Evolutionary conservation across 73 alveolate species (phyloP), one percentile per base, ranked within the genome.

Genomic region (Paramecium biaurelia): DNA sequence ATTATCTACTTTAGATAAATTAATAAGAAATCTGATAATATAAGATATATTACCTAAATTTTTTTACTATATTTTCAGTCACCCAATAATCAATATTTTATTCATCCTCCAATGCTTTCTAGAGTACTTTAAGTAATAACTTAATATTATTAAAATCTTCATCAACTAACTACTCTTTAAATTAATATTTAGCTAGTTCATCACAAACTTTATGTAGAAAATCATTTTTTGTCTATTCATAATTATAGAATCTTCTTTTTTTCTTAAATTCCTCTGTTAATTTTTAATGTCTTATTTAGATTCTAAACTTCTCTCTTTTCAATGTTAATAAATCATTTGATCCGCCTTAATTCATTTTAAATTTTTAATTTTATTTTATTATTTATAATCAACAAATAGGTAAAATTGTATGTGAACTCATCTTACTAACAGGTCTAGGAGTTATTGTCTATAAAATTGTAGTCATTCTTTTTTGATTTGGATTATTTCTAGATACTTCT

Each of bases 281-380:
- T 72, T 42, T 72, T 37, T 72, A 37, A 6, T 72, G 38, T 72
- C 86, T 72, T 0, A 72, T 72, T 20, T 34, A 72, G 5, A 72
- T 18, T 72, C 86, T 72, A 37, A 72, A 72, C 30, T 38, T 72
- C 30, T 72, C 86, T 37, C 86, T 32, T 24, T 72, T 72, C n/a
- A 72, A 42, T n/a, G 57, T 34, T 7, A 53, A 53, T 53, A 35
- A 34, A 14, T 35, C 28, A 37, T 37, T 72, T 28, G 59, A 35
- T 72, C n/a, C 86, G 21, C n/a, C 24, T 37, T 72, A 72, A 35
- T 72, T 72, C 59, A 53, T 53, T 53, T 53, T 53, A 53, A 18
- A 53, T 53, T 3, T n/a, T 15, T 18, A 53, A 53, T 53, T 45
- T 53, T 5, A 72, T 34, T 5, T 63, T 63, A 24, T 63, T 63